Percentiles rank a stretch among this genome's conserved stretches.
Conservation (phyloP, 345 rosid species). For the Gossypium raimondii region DNA sequence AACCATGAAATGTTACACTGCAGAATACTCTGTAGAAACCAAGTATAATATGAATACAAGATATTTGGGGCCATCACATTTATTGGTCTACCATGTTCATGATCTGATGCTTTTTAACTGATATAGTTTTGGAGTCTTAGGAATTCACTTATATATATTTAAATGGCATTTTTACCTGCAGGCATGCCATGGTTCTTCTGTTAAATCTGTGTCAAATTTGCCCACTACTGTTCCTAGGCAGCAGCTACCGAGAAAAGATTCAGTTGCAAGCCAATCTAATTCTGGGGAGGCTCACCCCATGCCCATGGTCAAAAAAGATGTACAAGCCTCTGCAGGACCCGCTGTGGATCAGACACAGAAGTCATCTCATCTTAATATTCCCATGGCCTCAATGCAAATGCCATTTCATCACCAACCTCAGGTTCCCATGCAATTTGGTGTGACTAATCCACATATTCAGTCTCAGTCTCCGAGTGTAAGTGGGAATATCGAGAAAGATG, state of each 20-base stretch:
- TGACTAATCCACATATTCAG: slow-evolving; percentile 65
- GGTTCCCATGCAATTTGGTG: slow-evolving; percentile 63
- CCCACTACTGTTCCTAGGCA: slow-evolving; percentile 59
- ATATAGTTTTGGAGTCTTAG: not conserved
- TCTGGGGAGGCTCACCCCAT: slow-evolving; percentile 40
- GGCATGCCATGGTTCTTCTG: slow-evolving; percentile 49
- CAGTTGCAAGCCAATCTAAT: slow-evolving; percentile 34
- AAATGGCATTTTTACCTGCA: slow-evolving; percentile 34
- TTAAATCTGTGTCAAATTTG: slow-evolving; percentile 44
- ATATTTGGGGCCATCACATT: not conserved
- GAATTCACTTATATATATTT: slow-evolving; percentile 16
- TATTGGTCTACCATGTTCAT: not conserved
- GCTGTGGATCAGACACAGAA: slow-evolving; percentile 53
- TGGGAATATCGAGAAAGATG: slow-evolving; percentile 34
- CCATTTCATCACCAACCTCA: slow-evolving; percentile 65
- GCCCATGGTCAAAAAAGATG: slow-evolving; percentile 50
- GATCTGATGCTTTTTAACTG: not conserved
- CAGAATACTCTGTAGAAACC: not conserved
- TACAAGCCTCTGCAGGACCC: slow-evolving; percentile 43
- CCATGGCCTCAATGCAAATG: slow-evolving; percentile 65
- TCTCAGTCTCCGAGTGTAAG: slow-evolving; percentile 45
- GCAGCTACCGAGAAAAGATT: slow-evolving; percentile 46
- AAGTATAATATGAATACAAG: not conserved
- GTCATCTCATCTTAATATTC: slow-evolving; percentile 43
- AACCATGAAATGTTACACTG: not conserved